phyloP scores from a whole-genome alignment of 352 stramenopile genomes.

The Peronospora belbahrii region DNA sequence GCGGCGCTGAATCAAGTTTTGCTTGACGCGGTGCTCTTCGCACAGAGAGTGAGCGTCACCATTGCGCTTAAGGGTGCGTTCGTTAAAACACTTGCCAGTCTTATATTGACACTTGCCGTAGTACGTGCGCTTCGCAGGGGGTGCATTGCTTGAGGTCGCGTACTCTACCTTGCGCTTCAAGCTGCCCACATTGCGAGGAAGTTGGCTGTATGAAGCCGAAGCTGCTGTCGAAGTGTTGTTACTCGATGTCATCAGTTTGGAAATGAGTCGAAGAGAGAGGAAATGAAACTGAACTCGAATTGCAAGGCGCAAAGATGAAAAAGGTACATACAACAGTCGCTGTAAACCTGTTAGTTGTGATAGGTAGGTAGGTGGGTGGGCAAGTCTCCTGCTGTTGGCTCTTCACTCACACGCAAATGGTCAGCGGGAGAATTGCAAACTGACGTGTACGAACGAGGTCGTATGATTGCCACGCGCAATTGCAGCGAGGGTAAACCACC shows the following conservation, averaged over 20 bases:
- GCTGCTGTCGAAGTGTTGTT: constrained; percentile 9
- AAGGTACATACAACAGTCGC: not conserved
- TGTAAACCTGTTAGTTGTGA: not conserved
- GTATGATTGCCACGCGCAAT: constrained; percentile 39
- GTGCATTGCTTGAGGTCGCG: constrained; percentile 3
- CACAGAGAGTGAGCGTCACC: constrained; percentile 62
- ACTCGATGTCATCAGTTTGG: constrained; percentile 25
- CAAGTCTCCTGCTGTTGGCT: constrained; percentile 23
- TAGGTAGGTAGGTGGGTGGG: not conserved
- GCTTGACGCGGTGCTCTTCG: constrained; percentile 53
- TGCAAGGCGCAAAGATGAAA: not conserved
- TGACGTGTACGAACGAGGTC: constrained; percentile 25
- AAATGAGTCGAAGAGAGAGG: constrained; percentile 13
- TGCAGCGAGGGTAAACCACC: constrained; percentile 25
- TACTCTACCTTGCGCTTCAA: constrained; percentile 1
- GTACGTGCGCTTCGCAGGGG: constrained; percentile 28
- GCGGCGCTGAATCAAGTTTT: constrained; percentile 81
- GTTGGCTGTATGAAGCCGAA: constrained; percentile 1
- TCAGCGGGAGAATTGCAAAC: constrained; percentile 48
- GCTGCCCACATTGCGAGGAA: constrained; percentile 1
- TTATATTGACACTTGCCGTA: constrained; percentile 86
- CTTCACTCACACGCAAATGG: constrained; percentile 22
- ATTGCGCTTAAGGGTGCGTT: constrained; percentile 77
- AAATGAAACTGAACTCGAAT: not conserved
- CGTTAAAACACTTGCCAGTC: constrained; percentile 84